Conservation (phyloP, 495 filamentous ascomycete species). For the Neurospora discreta region DNA sequence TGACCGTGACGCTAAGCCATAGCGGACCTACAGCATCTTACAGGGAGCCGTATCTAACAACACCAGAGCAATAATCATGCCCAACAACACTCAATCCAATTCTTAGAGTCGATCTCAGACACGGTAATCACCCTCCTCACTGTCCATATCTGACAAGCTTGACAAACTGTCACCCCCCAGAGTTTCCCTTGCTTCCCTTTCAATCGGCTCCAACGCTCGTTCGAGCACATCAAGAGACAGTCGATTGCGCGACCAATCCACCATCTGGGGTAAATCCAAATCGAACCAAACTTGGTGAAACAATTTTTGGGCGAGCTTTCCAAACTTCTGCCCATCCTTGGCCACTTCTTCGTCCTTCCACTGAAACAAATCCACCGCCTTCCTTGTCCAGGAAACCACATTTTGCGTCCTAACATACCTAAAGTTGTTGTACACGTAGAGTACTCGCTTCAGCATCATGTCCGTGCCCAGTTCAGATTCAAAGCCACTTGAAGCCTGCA, state of each 20-base stretch:
- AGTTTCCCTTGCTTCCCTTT: not conserved
- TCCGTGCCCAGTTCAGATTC: constrained; percentile 1
- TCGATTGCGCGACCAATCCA: constrained; percentile 1
- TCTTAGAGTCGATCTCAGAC: not conserved
- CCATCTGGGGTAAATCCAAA: constrained; percentile 27
- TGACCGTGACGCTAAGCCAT: not conserved
- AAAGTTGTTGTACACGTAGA: constrained; percentile 26
- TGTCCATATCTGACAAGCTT: not conserved
- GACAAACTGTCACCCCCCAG: not conserved
- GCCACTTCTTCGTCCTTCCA: constrained; percentile 22
- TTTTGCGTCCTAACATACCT: constrained; percentile 28
- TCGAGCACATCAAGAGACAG: not conserved
- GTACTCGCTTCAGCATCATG: constrained; percentile 17
- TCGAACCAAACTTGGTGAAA: constrained; percentile 30
- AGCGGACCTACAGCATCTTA: not conserved
- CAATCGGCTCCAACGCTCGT: not conserved
- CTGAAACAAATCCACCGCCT: constrained; percentile 29
- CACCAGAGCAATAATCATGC: not conserved
- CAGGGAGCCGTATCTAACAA: not conserved
- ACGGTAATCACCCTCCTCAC: not conserved
- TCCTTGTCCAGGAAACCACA: constrained; percentile 24
- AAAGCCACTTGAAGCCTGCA: not conserved
- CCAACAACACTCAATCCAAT: not conserved
- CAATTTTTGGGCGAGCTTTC: constrained; percentile 12
- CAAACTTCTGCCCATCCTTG: constrained; percentile 21